These are phyloP conservation scores for Pseudogymnoascus sp. DNA, from an alignment of 2,329 filamentous ascomycete genomes.

Conservation along the genomic window DNA sequence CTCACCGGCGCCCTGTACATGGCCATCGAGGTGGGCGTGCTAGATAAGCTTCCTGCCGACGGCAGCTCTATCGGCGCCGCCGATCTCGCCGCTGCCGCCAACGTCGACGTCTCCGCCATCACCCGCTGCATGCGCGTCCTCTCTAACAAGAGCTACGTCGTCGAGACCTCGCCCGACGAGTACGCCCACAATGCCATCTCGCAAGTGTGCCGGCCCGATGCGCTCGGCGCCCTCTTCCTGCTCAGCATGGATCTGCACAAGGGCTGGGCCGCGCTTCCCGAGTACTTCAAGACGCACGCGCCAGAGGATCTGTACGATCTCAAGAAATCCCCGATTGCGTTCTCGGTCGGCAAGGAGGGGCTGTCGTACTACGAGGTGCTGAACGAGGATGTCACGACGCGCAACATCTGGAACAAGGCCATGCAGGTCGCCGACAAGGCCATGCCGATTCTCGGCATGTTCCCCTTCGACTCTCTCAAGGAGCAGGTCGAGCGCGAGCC, in stretches of 20 bases:
- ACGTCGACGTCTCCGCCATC: conserved; percentile 26
- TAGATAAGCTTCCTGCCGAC: conserved; percentile 14
- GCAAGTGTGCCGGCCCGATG: conserved; percentile 22
- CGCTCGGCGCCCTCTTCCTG: conserved; percentile 26
- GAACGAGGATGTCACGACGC: conserved; percentile 24
- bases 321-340: conserved; percentile 28
- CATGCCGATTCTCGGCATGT: conserved; percentile 30
- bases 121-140: conserved; percentile 26
- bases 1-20: conserved; percentile 16
- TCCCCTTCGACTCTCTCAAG: conserved; percentile 27
- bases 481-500: conserved; percentile 25
- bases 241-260: conserved; percentile 27
- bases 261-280: conserved; percentile 21
- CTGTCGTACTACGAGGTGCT: conserved; percentile 30
- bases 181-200: conserved; percentile 29
- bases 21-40: conserved; percentile 14
- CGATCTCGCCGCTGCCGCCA: conserved; percentile 19
- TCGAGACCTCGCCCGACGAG: conserved; percentile 23
- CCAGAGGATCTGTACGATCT: conserved; percentile 27
- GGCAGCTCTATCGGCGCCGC: conserved; percentile 13
- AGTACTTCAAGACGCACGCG: conserved; percentile 27
- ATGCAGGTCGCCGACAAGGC: conserved; percentile 27
- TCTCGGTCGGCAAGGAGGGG: conserved; percentile 27
- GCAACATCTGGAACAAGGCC: conserved; percentile 28
- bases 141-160: conserved; percentile 25